Evolutionary conservation across 305 asterid genomes (phyloP), one percentile per base, ranked within the genome.

Genomic region (Solanum aculeatissimum): DNA sequence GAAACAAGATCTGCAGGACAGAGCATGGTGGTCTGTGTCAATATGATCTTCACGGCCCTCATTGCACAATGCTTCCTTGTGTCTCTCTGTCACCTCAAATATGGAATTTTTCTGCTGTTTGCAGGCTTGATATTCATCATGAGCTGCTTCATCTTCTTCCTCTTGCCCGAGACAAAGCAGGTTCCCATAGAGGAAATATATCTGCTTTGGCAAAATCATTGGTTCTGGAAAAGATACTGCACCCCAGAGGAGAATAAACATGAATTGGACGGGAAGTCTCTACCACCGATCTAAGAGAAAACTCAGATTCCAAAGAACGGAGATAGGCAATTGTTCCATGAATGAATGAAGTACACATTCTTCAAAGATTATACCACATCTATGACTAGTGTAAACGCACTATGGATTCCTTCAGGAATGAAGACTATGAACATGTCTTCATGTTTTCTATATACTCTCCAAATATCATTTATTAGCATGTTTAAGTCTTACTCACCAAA

Each of bases 1-100:
- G 97, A 93, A 87, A 93, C 95, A 2, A 86, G 97, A 57, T 93
- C 95, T 1, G 97, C 97, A 1, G 97, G 97, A 38, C 97, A 93
- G 89, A 93, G 97, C 85, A 63, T 93, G 86, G 97, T 93, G 83
- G 97, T 93, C 0, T 93, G 93, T 43, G 93, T 92, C 14, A 93
- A 93, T 83, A 93, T 93, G 97, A 62, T 93, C 69, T 92, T 93
- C 93, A 93, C 97, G 8, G 91, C 92, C 19, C 58, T 89, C 85
- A 91, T 93, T 35, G 97, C 97, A 1, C 95, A 92, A 89, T 86
- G 93, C 55, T 93, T 93, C 84, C 90, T 93, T 0, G 94, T 83
- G 60, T 89, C 94, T 13, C 86, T 93, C 18, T 93, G 97, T 65
- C 92, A 93, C 75, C 91, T 93, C 35, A 92, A 84, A 86, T 93